A percentile compares a stretch with the other conserved stretches of the same genome.
Conservation (phyloP, 352 stramenopile genomes). For the Blastocystis sp. region DNA sequence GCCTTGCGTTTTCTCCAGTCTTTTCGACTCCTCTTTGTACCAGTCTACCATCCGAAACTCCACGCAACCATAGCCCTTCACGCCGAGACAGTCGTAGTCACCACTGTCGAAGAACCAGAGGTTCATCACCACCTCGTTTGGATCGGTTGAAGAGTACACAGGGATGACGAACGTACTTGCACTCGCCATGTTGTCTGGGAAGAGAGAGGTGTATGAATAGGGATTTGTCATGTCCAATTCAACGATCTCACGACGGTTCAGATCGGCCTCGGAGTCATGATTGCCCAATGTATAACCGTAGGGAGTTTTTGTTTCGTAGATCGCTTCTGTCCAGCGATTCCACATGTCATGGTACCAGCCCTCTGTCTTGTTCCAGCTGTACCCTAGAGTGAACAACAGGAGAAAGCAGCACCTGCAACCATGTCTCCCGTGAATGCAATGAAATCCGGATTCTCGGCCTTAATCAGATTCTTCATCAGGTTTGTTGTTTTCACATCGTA, state of each 20-base stretch:
- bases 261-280: conserved; percentile 61
- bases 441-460: conserved; percentile 39
- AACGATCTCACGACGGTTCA: conserved; percentile 36
- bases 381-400: neutral
- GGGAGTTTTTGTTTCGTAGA: neutral
- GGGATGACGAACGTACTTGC: conserved; percentile 49
- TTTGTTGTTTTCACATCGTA: conserved; percentile 52
- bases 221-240: conserved; percentile 34
- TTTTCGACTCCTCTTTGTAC: conserved; percentile 27
- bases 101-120: conserved; percentile 61
- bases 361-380: conserved; percentile 38
- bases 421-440: conserved; percentile 60
- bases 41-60: neutral
- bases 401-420: neutral
- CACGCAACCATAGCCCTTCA: conserved; percentile 58
- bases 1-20: conserved; percentile 34
- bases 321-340: conserved; percentile 20
- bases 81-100: conserved; percentile 54
- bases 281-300: conserved; percentile 60
- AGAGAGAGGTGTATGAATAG: neutral
- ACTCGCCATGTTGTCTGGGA: neutral
- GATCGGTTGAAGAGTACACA: conserved; percentile 49
- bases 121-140: conserved; percentile 47
- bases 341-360: conserved; percentile 61
- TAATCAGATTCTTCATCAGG: conserved; percentile 18